Percentiles rank a stretch among this genome's conserved stretches.
phyloP scores from a whole-genome alignment of 2,329 filamentous ascomycete species.

The Pseudocercospora fijiensis region DNA sequence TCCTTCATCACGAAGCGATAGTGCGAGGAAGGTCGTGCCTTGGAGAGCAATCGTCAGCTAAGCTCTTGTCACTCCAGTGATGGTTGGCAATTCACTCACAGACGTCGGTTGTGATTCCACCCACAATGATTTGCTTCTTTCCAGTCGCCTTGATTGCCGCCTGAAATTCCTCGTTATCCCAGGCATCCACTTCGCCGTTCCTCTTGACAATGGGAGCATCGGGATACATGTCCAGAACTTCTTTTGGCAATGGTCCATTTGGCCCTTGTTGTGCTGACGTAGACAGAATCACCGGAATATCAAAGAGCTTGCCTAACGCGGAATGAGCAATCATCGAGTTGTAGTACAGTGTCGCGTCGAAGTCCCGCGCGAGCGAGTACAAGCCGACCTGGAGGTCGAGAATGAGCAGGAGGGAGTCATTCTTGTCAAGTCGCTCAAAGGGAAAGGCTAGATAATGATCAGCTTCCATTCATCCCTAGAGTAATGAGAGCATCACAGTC shows the following conservation, averaged over 20 bases:
- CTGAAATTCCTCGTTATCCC: conserved; percentile 71
- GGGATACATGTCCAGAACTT: conserved; percentile 65
- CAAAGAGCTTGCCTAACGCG: conserved; percentile 63
- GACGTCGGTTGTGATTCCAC: conserved; percentile 71
- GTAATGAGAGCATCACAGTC: conserved; percentile 13
- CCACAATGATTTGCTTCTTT: conserved; percentile 69
- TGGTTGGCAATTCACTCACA: conserved; percentile 48
- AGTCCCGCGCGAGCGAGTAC: conserved; percentile 63
- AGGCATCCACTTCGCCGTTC: conserved; percentile 72
- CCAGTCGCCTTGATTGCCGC: conserved; percentile 63
- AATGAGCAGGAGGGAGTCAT: conserved; percentile 52
- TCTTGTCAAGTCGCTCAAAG: conserved; percentile 44
- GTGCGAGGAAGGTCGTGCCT: conserved; percentile 68
- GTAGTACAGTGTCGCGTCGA: conserved; percentile 62
- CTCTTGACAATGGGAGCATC: conserved; percentile 64
- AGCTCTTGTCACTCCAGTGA: not conserved
- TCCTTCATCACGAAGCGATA: conserved; percentile 68
- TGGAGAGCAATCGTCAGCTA: not conserved
- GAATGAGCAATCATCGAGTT: conserved; percentile 69
- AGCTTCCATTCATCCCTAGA: not conserved
- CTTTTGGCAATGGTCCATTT: conserved; percentile 68
- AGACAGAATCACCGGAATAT: conserved; percentile 67
- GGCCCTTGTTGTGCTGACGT: conserved; percentile 67
- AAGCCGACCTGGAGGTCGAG: conserved; percentile 62
- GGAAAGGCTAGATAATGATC: conserved; percentile 22